Evolutionary conservation across 192 early-diverging fungal genomes (phyloP), one percentile per base, ranked within the genome.

Genomic region (Podila epigama): DNA sequence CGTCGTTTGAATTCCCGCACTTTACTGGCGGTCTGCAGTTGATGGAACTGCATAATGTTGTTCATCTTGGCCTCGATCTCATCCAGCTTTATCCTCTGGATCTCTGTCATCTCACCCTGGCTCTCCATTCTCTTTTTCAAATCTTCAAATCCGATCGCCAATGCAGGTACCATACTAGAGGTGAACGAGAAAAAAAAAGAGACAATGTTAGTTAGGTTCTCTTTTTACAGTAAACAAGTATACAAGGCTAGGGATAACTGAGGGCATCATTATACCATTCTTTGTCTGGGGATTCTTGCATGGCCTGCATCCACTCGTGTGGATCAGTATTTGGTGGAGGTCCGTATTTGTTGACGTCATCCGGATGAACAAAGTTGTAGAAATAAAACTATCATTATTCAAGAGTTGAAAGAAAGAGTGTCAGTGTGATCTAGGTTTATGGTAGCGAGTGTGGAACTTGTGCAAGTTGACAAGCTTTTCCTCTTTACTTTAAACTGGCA

Each of bases 301-400:
- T 81, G 5, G 97, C 97, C 69, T 96, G 92, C 52, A 93, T 82
- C 86, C 92, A 98, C 39, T 94, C 79, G 16, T 79, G 68, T 1
- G 81, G 70, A 53, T 96, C 92, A 15, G 92, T 80, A 62, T 88
- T 87, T 2, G 88, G 85, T 16, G 91, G 90, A 36, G 87, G 90
- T 52, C 83, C 88, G 68, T 98, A 97, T 51, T 88, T 64, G 36
- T 84, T 85, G 18, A 91, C 91, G 81, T 97, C 93, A n/a, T 81
- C 86, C 1, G 96, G 92, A 71, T 95, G 91, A 4, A 94, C 94
- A 73, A 93, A 87, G 68, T 97, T 98, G 80, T 98, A 98, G 68
- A 98, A 97, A 70, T 96, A 98, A 75, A 96, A 92, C 89, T 92
- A 77, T 32, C 12, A 31, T 12, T 28, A 34, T 55, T 7, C 16